Evolutionary conservation across 352 stramenopile genomes (phyloP).

Genomic region (Globisporangium apiculatum): DNA sequence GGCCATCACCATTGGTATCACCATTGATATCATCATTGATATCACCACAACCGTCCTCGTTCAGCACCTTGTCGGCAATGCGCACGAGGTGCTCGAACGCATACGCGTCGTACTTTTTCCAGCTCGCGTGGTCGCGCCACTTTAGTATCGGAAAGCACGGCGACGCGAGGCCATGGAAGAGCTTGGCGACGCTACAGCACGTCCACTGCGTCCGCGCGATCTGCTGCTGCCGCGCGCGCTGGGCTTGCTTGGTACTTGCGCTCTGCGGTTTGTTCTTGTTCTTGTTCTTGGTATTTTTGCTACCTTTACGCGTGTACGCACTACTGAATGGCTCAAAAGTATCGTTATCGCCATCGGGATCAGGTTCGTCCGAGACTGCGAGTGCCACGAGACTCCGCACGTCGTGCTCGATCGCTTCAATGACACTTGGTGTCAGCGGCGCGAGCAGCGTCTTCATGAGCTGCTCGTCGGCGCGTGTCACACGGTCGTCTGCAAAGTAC

Average conservation of each 20-base stretch:
- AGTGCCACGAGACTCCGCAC: conserved; percentile 27
- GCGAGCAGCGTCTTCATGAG: conserved; percentile 38
- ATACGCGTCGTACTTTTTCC: conserved; percentile 56
- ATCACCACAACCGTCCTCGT: conserved; percentile 8
- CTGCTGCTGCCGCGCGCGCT: conserved; percentile 1
- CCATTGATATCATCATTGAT: too few relatives aligned
- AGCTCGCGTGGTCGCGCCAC: conserved; percentile 62
- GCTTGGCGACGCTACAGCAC: conserved; percentile 57
- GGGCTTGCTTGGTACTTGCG: not conserved
- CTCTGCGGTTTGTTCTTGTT: not conserved
- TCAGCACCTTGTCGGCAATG: conserved; percentile 50
- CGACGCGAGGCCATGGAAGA: conserved; percentile 71
- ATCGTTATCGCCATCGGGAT: conserved; percentile 13
- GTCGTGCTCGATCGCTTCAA: conserved; percentile 54
- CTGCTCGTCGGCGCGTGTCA: conserved; percentile 16
- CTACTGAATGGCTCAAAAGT: not conserved
- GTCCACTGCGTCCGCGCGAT: conserved; percentile 32
- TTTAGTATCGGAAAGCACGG: conserved; percentile 45
- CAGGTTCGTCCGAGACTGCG: conserved; percentile 8
- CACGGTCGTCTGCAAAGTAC: conserved; percentile 61
- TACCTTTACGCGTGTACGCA: not conserved
- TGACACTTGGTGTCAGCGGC: conserved; percentile 36
- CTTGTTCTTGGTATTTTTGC: conserved; percentile 3
- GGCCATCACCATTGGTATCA: too few relatives aligned
- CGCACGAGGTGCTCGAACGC: conserved; percentile 70